Percentiles rank a stretch among this genome's conserved stretches.
Conservation (phyloP, 1,284 basidiomycete genomes). For the Leucoagaricus sp. region DNA sequence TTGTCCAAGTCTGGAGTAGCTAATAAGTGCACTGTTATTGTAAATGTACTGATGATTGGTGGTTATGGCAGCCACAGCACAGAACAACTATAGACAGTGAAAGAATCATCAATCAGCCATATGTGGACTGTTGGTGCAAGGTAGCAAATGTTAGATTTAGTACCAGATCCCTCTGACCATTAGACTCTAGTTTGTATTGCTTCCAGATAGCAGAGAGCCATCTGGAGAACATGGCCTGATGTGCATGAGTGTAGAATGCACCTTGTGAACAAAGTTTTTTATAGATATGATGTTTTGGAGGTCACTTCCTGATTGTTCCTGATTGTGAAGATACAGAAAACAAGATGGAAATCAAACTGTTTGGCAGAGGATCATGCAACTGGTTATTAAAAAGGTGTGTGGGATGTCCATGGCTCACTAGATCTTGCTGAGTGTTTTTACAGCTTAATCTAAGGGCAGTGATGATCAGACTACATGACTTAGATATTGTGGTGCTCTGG, state of each 20-base stretch:
- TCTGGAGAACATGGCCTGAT: slow-evolving; percentile 73
- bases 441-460: slow-evolving; percentile 62
- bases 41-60: no score
- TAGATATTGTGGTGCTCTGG: neutral
- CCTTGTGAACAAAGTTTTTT: no score
- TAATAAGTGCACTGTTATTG: no score
- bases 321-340: no score
- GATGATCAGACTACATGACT: neutral
- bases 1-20: no score
- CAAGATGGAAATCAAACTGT: slow-evolving; percentile 10
- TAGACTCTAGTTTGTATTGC: slow-evolving; percentile 68
- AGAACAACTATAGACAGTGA: no score
- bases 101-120: no score
- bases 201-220: slow-evolving; percentile 78
- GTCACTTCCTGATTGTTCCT: no score
- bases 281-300: slow-evolving; percentile 43
- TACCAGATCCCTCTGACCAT: no score
- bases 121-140: no score
- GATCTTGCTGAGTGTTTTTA: slow-evolving; percentile 71
- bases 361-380: neutral
- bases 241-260: slow-evolving; percentile 73
- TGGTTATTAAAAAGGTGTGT: slow-evolving; percentile 40
- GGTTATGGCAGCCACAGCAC: no score
- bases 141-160: no score
- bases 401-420: slow-evolving; percentile 76